Evolutionary conservation across 1,284 basidiomycete genomes (phyloP).

Genomic region (Moniliella sp.): DNA sequence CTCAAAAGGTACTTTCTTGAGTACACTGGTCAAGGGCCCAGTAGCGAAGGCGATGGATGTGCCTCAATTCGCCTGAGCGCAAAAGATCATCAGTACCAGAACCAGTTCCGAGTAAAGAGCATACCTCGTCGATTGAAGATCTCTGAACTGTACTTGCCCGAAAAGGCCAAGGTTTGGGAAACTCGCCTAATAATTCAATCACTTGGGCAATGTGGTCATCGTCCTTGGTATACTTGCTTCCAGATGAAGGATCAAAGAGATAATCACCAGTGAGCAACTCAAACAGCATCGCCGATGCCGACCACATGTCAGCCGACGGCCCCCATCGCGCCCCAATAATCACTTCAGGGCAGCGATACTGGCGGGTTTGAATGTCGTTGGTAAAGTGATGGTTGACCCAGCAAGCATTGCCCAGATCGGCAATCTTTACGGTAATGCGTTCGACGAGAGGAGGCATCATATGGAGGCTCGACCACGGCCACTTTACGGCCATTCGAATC

Average conservation of each 20-base stretch:
- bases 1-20: constrained; percentile 68
- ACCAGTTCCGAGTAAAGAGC: too few species aligned
- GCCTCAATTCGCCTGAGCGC: constrained; percentile 85
- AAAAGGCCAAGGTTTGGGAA: constrained; percentile 61
- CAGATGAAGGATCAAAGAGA: constrained; percentile 66
- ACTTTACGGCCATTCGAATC: too few species aligned
- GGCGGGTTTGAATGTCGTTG: constrained; percentile 85
- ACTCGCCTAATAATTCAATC: constrained; percentile 79
- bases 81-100: too few species aligned
- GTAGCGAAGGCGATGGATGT: constrained; percentile 74
- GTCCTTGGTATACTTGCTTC: constrained; percentile 65
- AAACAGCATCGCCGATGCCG: constrained; percentile 76
- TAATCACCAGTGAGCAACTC: constrained; percentile 68
- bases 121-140: constrained; percentile 86
- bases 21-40: constrained; percentile 74
- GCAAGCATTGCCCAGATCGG: constrained; percentile 80
- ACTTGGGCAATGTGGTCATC: constrained; percentile 97
- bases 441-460: constrained; percentile 44
- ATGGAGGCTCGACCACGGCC: too few species aligned
- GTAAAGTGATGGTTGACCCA: constrained; percentile 83
- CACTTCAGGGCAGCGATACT: constrained; percentile 90
- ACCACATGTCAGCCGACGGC: constrained; percentile 83
- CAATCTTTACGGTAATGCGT: constrained; percentile 92
- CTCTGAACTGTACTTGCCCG: constrained; percentile 79
- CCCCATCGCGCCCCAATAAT: constrained; percentile 91